Percentiles rank a stretch among this genome's conserved stretches.
Conservation (phyloP, 805 yeast genomes). For the Sugiyamaella qingdaonensis region DNA sequence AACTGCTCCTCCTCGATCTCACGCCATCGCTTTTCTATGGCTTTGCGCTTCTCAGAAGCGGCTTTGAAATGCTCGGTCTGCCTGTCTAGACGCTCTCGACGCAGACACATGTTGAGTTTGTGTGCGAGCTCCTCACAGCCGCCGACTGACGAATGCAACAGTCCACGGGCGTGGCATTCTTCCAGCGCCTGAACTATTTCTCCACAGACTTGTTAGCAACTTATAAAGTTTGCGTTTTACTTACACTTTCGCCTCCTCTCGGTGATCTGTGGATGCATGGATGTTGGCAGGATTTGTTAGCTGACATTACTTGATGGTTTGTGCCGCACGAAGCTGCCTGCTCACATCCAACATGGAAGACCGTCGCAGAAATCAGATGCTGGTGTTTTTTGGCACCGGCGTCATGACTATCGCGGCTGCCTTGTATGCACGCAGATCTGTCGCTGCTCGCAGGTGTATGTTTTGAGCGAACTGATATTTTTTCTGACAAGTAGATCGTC, state of each 20-base stretch:
- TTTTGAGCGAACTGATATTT: neutral
- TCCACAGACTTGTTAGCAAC: slow-evolving; percentile 53
- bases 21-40: slow-evolving; percentile 54
- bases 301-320: neutral
- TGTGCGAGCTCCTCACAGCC: slow-evolving; percentile 80
- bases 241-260: slow-evolving; percentile 45
- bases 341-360: slow-evolving; percentile 24
- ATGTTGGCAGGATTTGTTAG: neutral
- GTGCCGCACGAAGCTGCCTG: neutral
- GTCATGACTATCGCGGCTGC: slow-evolving; percentile 67
- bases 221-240: slow-evolving; percentile 1
- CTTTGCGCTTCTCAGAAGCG: slow-evolving; percentile 54
- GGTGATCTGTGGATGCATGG: slow-evolving; percentile 54
- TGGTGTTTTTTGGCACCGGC: slow-evolving; percentile 67
- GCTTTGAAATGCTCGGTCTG: slow-evolving; percentile 43
- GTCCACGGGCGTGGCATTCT: slow-evolving; percentile 71
- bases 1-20: slow-evolving; percentile 69
- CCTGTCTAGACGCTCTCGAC: slow-evolving; percentile 67
- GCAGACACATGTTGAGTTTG: slow-evolving; percentile 73
- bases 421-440: slow-evolving; percentile 69
- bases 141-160: slow-evolving; percentile 69
- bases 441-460: slow-evolving; percentile 58
- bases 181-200: slow-evolving; percentile 83
- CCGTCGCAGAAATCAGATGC: slow-evolving; percentile 49
- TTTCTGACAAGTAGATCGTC: slow-evolving; percentile 41